A percentile compares a stretch with the other conserved stretches of the same genome.
Evolutionary conservation across 2,329 filamentous ascomycete genomes (phyloP).

Genomic region (Claviceps africana): DNA sequence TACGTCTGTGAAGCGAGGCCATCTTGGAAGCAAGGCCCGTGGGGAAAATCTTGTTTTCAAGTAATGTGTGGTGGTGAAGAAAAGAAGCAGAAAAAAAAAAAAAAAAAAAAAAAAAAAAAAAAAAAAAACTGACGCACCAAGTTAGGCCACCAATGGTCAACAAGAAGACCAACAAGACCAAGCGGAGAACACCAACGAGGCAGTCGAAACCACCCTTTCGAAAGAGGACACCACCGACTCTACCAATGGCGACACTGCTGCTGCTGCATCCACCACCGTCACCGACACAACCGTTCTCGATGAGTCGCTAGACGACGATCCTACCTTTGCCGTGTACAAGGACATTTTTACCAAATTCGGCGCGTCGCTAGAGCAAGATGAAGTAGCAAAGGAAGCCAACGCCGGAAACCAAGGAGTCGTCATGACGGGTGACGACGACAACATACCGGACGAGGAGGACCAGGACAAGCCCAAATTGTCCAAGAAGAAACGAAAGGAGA

Average conservation of each 20-base stretch:
- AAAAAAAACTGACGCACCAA: neutral
- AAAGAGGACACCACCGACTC: neutral
- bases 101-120: neutral
- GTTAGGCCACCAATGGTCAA: neutral
- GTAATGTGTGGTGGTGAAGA: no score
- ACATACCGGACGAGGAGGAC: slow-evolving; percentile 74
- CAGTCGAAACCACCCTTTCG: slow-evolving; percentile 17
- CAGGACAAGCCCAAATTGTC: slow-evolving; percentile 58
- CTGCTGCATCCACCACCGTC: slow-evolving; percentile 20
- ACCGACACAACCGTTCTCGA: slow-evolving; percentile 41
- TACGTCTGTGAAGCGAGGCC: slow-evolving; percentile 13
- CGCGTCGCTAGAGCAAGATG: slow-evolving; percentile 46
- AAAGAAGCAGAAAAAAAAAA: neutral
- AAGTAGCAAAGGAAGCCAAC: slow-evolving; percentile 49
- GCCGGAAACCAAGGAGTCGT: slow-evolving; percentile 70
- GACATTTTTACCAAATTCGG: slow-evolving; percentile 72
- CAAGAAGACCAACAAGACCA: neutral
- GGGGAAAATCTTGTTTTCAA: no score
- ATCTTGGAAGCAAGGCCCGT: neutral
- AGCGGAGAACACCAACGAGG: slow-evolving; percentile 7
- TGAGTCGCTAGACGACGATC: slow-evolving; percentile 53
- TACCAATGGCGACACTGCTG: neutral
- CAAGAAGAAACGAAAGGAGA: slow-evolving; percentile 86
- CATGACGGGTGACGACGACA: slow-evolving; percentile 70
- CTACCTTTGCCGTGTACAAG: slow-evolving; percentile 72